Evolutionary conservation across 2,329 filamentous ascomycete genomes (phyloP).

Genomic region (Rhinocladiella mackenziei): DNA sequence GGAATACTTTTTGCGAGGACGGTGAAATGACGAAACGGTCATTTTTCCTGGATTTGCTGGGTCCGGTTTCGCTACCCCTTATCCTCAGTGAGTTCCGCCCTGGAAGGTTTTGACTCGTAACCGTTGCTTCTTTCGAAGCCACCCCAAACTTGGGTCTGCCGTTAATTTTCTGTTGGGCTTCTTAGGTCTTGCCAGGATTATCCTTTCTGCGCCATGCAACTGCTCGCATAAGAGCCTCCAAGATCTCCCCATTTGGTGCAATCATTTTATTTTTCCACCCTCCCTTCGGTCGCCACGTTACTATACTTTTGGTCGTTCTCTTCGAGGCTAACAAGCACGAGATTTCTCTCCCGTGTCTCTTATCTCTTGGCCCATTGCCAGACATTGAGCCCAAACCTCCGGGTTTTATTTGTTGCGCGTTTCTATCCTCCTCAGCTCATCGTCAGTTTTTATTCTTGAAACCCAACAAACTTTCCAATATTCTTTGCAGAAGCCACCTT

Average conservation of each 20-base stretch:
- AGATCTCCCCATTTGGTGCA: constrained; percentile 7
- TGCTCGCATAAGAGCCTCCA: constrained; percentile 16
- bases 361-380: constrained; percentile 14
- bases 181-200: neutral
- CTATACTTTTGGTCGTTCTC: constrained; percentile 2
- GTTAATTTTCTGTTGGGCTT: constrained; percentile 4
- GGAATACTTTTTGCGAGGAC: neutral
- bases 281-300: constrained; percentile 2
- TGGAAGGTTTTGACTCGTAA: neutral
- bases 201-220: constrained; percentile 7
- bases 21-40: neutral
- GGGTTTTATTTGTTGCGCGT: neutral
- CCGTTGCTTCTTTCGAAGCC: neutral
- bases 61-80: neutral
- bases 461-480: neutral
- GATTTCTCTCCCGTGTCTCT: neutral
- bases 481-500: constrained; percentile 1
- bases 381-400: neutral
- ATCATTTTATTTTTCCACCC: constrained; percentile 13
- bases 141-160: neutral
- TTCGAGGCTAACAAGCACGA: neutral
- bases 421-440: neutral
- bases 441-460: neutral
- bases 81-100: neutral
- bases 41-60: neutral